Percentiles rank a stretch among this genome's conserved stretches.
Conservation (phyloP, 345 rosid genomes). For the Ricinus communis region DNA sequence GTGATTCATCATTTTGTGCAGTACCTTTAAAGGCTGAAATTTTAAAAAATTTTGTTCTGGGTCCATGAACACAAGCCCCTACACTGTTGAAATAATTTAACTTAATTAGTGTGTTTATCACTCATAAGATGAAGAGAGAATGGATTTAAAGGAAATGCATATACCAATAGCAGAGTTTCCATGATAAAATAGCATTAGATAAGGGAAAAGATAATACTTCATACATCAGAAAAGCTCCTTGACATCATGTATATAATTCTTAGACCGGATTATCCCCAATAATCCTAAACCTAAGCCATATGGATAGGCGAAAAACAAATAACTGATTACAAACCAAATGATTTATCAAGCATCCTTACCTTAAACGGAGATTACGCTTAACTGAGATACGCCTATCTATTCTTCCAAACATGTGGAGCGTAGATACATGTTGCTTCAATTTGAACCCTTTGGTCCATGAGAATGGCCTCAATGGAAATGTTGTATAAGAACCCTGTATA, state of each 20-base stretch:
- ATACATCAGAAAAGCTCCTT: background rate
- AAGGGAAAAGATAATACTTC: background rate
- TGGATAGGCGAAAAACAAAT: conserved; percentile 4
- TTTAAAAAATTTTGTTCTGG: conserved; percentile 52
- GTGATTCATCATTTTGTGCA: conserved; percentile 55
- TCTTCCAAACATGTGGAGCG: conserved; percentile 46
- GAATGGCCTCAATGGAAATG: conserved; percentile 51
- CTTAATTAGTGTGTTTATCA: conserved; percentile 25
- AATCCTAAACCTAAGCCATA: background rate
- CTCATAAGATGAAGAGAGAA: conserved; percentile 1
- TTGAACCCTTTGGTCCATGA: conserved; percentile 61
- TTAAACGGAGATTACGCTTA: conserved; percentile 39
- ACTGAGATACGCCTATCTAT: conserved; percentile 41
- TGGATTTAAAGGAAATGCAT: conserved; percentile 9
- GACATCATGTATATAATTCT: background rate
- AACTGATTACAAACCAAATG: background rate
- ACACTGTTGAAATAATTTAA: conserved; percentile 53
- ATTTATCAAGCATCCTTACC: conserved; percentile 37
- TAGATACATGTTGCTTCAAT: conserved; percentile 43
- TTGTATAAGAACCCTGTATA: conserved; percentile 64
- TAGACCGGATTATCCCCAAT: background rate
- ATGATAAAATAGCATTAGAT: background rate
- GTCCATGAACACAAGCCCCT: conserved; percentile 48
- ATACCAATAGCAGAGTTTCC: conserved; percentile 1
- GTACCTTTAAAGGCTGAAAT: conserved; percentile 78